Conservation (phyloP, 768 basidiomycete genomes). For the Rhizopogon salebrosus region DNA sequence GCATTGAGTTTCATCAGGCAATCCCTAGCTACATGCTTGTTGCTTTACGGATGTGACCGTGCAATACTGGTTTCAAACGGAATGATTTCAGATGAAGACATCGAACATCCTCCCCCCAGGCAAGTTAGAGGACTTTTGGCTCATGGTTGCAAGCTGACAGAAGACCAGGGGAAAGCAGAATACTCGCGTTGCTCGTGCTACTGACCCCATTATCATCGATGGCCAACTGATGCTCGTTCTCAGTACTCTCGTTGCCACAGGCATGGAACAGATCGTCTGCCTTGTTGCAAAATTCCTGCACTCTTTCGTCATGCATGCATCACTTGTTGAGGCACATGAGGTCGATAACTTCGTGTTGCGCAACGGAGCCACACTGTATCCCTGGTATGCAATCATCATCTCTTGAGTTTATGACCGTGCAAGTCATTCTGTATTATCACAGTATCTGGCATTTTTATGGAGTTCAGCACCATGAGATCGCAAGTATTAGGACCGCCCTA, state of each 20-base stretch:
- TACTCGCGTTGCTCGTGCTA: constrained; percentile 33
- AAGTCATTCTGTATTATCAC: not conserved
- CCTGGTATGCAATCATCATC: constrained; percentile 39
- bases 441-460: constrained; percentile 71
- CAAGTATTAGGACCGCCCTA: constrained; percentile 47
- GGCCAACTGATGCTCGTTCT: constrained; percentile 51
- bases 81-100: constrained; percentile 45
- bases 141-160: not conserved
- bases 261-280: constrained; percentile 44
- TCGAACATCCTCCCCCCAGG: constrained; percentile 52
- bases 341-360: constrained; percentile 69
- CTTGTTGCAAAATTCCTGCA: constrained; percentile 59
- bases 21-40: constrained; percentile 55
- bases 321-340: constrained; percentile 60
- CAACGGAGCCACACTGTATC: constrained; percentile 51
- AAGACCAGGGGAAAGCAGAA: constrained; percentile 42
- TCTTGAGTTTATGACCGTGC: not conserved
- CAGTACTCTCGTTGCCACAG: constrained; percentile 42
- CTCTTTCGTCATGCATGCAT: constrained; percentile 53
- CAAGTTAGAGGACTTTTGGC: constrained; percentile 22
- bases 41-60: constrained; percentile 65
- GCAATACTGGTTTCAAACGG: constrained; percentile 37
- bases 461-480: constrained; percentile 52
- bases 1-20: constrained; percentile 50
- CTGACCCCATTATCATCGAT: constrained; percentile 61